phyloP scores from a whole-genome alignment of 352 stramenopile species.

The Aphanomyces astaci region DNA sequence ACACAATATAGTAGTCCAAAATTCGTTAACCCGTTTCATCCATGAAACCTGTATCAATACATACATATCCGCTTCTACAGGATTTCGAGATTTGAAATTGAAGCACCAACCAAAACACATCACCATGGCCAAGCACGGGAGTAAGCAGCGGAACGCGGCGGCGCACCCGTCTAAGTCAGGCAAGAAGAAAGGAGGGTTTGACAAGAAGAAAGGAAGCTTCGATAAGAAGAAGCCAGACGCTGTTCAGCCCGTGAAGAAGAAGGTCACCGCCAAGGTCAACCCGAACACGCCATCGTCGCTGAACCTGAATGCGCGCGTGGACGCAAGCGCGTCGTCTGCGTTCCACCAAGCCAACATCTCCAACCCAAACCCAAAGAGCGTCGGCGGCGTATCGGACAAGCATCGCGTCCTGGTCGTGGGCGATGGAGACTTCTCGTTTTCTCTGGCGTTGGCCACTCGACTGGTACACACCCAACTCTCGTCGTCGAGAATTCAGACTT shows the following conservation, averaged over 20 bases:
- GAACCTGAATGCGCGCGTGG: background rate
- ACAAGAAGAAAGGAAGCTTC: background rate
- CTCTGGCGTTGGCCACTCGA: conserved; percentile 59
- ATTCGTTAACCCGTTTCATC: too few relatives aligned
- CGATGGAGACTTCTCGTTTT: conserved; percentile 83
- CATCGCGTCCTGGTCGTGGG: conserved; percentile 74
- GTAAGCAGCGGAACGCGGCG: background rate
- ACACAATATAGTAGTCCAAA: too few relatives aligned
- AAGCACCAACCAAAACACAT: background rate
- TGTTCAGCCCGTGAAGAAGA: conserved; percentile 6
- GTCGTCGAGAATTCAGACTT: too few relatives aligned
- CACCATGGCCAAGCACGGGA: background rate
- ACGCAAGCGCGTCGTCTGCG: background rate
- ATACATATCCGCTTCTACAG: too few relatives aligned
- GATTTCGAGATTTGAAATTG: background rate
- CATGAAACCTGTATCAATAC: too few relatives aligned
- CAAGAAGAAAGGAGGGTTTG: background rate
- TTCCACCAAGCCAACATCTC: conserved; percentile 38
- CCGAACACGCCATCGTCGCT: background rate
- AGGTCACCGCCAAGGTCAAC: background rate
- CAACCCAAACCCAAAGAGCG: conserved; percentile 76
- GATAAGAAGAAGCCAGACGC: background rate
- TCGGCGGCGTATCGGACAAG: conserved; percentile 64
- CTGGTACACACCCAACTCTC: conserved; percentile 41
- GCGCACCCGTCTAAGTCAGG: background rate